These are phyloP conservation scores for Lasiodiplodia sp. DNA, from an alignment of 2,329 filamentous ascomycete genomes.

Conservation along the genomic window DNA sequence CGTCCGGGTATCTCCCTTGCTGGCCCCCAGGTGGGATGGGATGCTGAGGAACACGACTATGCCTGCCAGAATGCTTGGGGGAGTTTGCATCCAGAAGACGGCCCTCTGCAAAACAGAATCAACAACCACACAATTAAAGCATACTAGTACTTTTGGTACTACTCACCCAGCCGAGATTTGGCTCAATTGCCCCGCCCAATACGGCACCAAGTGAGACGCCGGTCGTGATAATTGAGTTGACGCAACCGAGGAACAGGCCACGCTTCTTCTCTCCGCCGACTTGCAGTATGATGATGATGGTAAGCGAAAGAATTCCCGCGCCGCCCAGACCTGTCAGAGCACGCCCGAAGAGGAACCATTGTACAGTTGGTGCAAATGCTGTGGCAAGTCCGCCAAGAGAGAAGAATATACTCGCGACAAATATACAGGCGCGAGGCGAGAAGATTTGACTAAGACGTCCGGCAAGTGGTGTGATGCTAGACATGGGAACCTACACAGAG, in stretches of 20 bases:
- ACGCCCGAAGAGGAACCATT: conserved; percentile 72
- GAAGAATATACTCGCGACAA: conserved; percentile 66
- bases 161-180: conserved; percentile 73
- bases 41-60: conserved; percentile 70
- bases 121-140: not conserved
- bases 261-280: conserved; percentile 70
- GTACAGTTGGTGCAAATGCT: conserved; percentile 65
- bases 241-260: conserved; percentile 75
- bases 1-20: conserved; percentile 48
- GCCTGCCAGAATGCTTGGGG: conserved; percentile 68
- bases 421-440: conserved; percentile 69
- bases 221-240: conserved; percentile 75
- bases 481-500: conserved; percentile 42
- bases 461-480: conserved; percentile 70
- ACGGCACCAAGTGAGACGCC: conserved; percentile 76
- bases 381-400: conserved; percentile 70
- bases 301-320: conserved; percentile 75
- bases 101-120: conserved; percentile 61
- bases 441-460: conserved; percentile 79
- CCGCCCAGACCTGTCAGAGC: conserved; percentile 72
- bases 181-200: conserved; percentile 70
- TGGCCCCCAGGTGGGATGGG: conserved; percentile 54
- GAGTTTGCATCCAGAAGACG: conserved; percentile 76
- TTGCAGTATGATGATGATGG: conserved; percentile 79
- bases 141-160: not conserved